Evolutionary conservation across 306 rosid genomes (phyloP), one percentile per base, ranked within the genome.

Genomic region (Macrotyloma uniflorum): DNA sequence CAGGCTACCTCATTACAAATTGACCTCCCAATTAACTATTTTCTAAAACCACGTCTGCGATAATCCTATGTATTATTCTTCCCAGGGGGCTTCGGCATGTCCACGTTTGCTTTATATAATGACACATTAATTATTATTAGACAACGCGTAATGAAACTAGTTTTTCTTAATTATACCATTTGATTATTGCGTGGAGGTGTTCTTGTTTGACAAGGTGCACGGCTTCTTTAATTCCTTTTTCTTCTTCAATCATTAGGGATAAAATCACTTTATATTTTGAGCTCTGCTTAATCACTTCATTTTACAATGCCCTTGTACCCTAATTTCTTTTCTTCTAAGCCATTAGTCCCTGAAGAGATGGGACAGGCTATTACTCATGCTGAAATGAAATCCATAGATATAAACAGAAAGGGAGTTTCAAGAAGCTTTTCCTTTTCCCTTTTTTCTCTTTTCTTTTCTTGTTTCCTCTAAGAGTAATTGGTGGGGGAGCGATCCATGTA

Each of bases 181-280:
- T 65, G 54, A 67, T 79, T 75, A 70, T 51, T 45, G 2, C 47
- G 45, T 8, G 49, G 49, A 22, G 23, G 18, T 30, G 38, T 19
- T 65, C 53, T 69, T 70, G 40, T 74, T 72, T 50, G 70, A 42
- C 63, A 54, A 74, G 28, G 5, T 80, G 64, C 76, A n/a, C 23
- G 35, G 58, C 47, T 19, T 13, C 62, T 74, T 74, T 50, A 40
- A 5, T 66, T 65, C 38, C 33, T 70, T 54, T 74, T 24, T 30
- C 72, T 83, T 85, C 84, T 0, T 45, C 82, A 78, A 81, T 82
- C 85, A 79, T 81, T 46, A 45, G 78, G 70, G 50, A 79, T 79
- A 80, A 46, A 61, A 0, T 76, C 63, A 71, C 49, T 57, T 86
- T 43, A 62, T 33, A 16, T 62, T 32, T 33, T 61, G 85, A 79